Percentiles rank a stretch among this genome's conserved stretches.
These are phyloP conservation scores for Rhizoctonia solani DNA, from an alignment of 1,284 basidiomycete species.

Conservation along the genomic window DNA sequence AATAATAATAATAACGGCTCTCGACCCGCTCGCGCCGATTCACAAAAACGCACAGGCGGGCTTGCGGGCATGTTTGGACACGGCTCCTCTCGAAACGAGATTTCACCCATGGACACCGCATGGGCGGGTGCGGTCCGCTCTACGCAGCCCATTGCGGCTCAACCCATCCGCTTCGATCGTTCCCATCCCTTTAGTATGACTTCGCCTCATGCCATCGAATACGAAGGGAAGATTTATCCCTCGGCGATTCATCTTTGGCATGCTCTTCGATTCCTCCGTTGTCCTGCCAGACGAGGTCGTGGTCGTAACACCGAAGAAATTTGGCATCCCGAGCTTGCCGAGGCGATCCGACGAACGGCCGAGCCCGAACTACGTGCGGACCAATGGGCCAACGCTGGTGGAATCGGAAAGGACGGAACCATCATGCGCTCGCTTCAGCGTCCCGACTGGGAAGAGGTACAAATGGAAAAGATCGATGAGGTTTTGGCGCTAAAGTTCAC, in stretches of 20 bases:
- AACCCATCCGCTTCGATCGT: constrained; percentile 20
- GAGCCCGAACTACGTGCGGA: constrained; percentile 19
- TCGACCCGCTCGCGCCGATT: not conserved
- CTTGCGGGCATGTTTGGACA: constrained; percentile 17
- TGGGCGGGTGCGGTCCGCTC: constrained; percentile 26
- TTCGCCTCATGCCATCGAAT: constrained; percentile 18
- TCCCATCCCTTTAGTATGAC: constrained; percentile 30
- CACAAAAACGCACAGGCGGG: not conserved
- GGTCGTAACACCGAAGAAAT: constrained; percentile 17
- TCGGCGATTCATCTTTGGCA: constrained; percentile 28
- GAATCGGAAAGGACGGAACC: constrained; percentile 21
- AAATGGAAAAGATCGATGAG: constrained; percentile 61
- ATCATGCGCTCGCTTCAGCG: constrained; percentile 43
- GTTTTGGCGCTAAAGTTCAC: constrained; percentile 63
- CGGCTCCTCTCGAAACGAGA: constrained; percentile 16
- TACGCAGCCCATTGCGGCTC: constrained; percentile 8
- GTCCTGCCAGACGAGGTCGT: constrained; percentile 14
- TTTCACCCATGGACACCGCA: constrained; percentile 29
- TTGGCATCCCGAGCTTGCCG: constrained; percentile 16
- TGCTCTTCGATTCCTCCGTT: constrained; percentile 24
- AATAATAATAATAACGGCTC: not conserved
- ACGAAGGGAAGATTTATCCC: constrained; percentile 26
- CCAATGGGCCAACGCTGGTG: constrained; percentile 30
- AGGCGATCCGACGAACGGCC: constrained; percentile 21
- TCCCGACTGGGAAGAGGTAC: constrained; percentile 58